A percentile compares a stretch with the other conserved stretches of the same genome.
phyloP scores from a whole-genome alignment of 768 basidiomycete genomes.

The Rhizopogon vesiculosus region DNA sequence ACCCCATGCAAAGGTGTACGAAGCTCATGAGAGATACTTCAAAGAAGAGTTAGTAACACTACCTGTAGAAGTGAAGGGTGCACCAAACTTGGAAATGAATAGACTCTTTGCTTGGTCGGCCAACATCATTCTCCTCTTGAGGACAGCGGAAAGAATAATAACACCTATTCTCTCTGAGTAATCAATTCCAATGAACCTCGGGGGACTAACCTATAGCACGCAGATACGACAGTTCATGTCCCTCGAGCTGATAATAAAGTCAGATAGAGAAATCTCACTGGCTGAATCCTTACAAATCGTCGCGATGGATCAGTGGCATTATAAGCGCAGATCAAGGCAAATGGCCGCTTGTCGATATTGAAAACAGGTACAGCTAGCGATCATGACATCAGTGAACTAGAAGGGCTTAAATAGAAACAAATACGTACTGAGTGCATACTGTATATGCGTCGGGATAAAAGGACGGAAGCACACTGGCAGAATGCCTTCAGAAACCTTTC shows the following conservation, averaged over 20 bases:
- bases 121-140: constrained; percentile 88
- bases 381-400: constrained; percentile 5
- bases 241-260: constrained; percentile 60
- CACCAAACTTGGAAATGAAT: constrained; percentile 82
- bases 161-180: constrained; percentile 46
- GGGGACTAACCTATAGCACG: constrained; percentile 69
- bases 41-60: constrained; percentile 8
- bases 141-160: constrained; percentile 88
- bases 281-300: constrained; percentile 58
- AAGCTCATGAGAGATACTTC: constrained; percentile 80
- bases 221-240: constrained; percentile 86
- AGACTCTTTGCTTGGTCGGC: constrained; percentile 93
- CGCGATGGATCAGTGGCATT: constrained; percentile 78
- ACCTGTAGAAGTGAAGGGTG: not conserved
- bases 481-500: constrained; percentile 83
- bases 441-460: constrained; percentile 75
- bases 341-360: constrained; percentile 89
- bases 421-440: constrained; percentile 81
- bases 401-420: not conserved
- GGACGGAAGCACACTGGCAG: constrained; percentile 79
- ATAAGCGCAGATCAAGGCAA: constrained; percentile 87
- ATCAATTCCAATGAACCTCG: not conserved
- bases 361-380: constrained; percentile 76
- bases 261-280: constrained; percentile 3
- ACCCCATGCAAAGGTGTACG: constrained; percentile 91